A percentile compares a stretch with the other conserved stretches of the same genome.
phyloP scores from a whole-genome alignment of 2,329 filamentous ascomycete genomes.

The Ceratocystis variospora region DNA sequence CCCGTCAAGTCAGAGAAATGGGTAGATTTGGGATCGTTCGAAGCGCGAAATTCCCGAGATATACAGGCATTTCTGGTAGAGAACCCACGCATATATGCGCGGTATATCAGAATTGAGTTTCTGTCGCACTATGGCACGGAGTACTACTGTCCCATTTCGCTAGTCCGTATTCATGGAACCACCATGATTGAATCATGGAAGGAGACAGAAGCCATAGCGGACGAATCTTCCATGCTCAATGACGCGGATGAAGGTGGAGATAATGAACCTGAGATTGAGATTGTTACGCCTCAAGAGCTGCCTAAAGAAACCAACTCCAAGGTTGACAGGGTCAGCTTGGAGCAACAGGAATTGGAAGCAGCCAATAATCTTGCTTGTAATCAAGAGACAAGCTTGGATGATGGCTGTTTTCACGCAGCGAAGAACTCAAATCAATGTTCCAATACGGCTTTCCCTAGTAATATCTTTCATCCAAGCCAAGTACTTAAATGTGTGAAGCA shows the following conservation, averaged over 20 bases:
- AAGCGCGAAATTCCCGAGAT: conserved; percentile 82
- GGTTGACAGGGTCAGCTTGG: no score
- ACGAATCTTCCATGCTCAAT: conserved; percentile 11
- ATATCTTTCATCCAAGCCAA: background rate
- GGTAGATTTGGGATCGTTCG: conserved; percentile 76
- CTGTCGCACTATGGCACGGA: conserved; percentile 90
- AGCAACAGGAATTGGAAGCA: no score
- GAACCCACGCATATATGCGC: conserved; percentile 88
- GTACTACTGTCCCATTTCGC: conserved; percentile 85
- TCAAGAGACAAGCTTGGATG: no score
- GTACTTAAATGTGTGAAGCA: background rate
- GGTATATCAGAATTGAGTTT: conserved; percentile 85
- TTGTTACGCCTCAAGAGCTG: background rate
- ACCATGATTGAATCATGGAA: conserved; percentile 93
- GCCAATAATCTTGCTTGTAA: no score
- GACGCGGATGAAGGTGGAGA: background rate
- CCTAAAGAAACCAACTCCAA: background rate
- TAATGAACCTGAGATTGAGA: background rate
- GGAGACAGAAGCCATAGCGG: conserved; percentile 47
- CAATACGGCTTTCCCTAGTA: background rate
- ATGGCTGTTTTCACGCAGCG: background rate
- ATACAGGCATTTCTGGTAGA: conserved; percentile 91
- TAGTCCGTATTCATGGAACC: conserved; percentile 84
- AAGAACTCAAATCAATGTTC: background rate
- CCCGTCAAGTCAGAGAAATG: conserved; percentile 86